These are phyloP conservation scores for Striga hermonthica DNA, from an alignment of 305 asterid genomes.

Conservation along the genomic window DNA sequence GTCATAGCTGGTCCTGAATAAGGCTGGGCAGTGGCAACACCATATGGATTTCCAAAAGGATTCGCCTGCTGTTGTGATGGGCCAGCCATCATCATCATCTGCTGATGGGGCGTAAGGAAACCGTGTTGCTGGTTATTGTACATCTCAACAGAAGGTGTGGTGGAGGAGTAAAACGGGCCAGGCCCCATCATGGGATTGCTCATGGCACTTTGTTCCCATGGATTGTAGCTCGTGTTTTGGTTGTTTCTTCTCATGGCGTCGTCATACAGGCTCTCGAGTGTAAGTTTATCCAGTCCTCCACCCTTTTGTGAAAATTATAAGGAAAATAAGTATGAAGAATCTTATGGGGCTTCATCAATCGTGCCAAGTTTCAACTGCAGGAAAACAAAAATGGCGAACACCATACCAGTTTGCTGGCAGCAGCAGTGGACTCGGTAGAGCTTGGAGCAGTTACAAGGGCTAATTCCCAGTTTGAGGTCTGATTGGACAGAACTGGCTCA, in stretches of 20 bases:
- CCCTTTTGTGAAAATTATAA: conserved; percentile 42
- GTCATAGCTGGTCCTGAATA: conserved; percentile 61
- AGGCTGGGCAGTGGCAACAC: conserved; percentile 45
- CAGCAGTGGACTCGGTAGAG: conserved; percentile 60
- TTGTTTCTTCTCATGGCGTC: conserved; percentile 83
- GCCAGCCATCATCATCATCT: conserved; percentile 54
- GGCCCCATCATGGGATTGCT: conserved; percentile 43
- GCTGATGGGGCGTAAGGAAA: conserved; percentile 53
- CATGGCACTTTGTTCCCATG: conserved; percentile 73
- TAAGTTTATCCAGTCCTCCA: conserved; percentile 82
- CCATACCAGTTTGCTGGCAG: conserved; percentile 77
- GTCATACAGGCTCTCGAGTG: conserved; percentile 89
- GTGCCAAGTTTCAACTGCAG: not conserved
- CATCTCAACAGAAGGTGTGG: conserved; percentile 57
- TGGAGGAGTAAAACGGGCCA: conserved; percentile 77
- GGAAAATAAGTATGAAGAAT: not conserved
- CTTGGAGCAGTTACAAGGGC: conserved; percentile 91
- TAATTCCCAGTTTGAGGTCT: conserved; percentile 84
- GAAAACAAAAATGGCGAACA: conserved; percentile 7
- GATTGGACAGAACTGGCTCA: conserved; percentile 50
- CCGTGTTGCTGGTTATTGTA: conserved; percentile 52
- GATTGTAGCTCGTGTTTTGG: conserved; percentile 76
- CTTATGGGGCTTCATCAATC: not conserved
- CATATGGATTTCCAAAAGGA: conserved; percentile 67
- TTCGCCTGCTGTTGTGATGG: conserved; percentile 54